Base-by-base conservation (phyloP, 1,139 yeast genomes). In the Candida gigantensis region DNA sequence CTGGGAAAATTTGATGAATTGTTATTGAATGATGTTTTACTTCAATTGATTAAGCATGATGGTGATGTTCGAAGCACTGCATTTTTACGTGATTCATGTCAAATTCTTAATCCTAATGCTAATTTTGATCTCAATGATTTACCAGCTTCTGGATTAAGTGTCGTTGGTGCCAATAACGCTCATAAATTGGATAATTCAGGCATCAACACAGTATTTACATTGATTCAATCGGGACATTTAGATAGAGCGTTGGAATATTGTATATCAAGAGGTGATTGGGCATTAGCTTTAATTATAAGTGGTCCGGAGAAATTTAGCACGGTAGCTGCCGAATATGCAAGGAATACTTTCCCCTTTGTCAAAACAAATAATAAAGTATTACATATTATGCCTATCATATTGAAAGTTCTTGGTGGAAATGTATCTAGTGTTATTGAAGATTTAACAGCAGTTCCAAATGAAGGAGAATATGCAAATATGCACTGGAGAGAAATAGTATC, bases 221-320 rank as follows among this genome's bases (percentile, higher is more conserved):
- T 66, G 37, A 43, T 85, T 35, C 84, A 79, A 52, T 55, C 63
- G 2, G 97, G 97, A 1, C 72, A 81, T 39, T 74, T 79, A 16
- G 79, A 77, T 14, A 74, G 71, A 3, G 97, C 96, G 0, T 61
- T 89, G 37, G 69, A 75, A 19, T 65, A 69, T 40, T 79, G 94
- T 1, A 57, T 88, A 21, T 70, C 75, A 2, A 74, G 77, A 40
- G 77, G 80, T 10, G 86, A 87, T 45, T 89, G 89, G 85, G 79
- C 95, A 0, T 70, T 89, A 55, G 85, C 96, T 0, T 58, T 90
- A 39, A 60, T 88, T 27, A 65, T 90, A 39, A 62, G 79, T 23
- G 84, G 94, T 1, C 74, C 76, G 11, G 81, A 77, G 4, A 68
- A 71, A 33, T 84, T 88, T 75, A 64, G 78, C 6, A 66, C 70